phyloP scores from a whole-genome alignment of 495 filamentous ascomycete genomes.

The Xylaria longipes region DNA sequence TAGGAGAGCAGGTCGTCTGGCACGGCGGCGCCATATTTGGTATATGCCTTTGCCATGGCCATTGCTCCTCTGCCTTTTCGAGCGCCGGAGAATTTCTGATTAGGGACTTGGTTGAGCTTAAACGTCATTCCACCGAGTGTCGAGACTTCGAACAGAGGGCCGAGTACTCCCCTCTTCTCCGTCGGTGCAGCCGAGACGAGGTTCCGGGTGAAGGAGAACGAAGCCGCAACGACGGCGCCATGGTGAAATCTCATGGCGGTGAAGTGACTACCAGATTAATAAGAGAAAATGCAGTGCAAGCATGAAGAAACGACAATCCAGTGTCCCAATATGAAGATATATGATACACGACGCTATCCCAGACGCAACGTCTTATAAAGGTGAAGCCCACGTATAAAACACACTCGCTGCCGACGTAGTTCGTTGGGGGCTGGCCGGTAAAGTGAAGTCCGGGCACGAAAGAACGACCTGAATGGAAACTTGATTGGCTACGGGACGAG shows the following conservation, averaged over 20 bases:
- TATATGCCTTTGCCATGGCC: slow-evolving; percentile 50
- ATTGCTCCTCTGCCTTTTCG: slow-evolving; percentile 44
- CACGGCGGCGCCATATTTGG: slow-evolving; percentile 47
- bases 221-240: slow-evolving; percentile 33
- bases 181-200: slow-evolving; percentile 31
- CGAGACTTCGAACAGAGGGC: slow-evolving; percentile 35
- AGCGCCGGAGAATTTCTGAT: slow-evolving; percentile 43
- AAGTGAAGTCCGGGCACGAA: slow-evolving; percentile 6
- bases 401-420: background rate
- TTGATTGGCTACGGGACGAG: background rate
- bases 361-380: background rate
- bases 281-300: slow-evolving; percentile 18
- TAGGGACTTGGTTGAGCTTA: slow-evolving; percentile 49
- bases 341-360: background rate
- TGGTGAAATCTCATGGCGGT: slow-evolving; percentile 30
- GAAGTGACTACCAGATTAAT: background rate
- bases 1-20: slow-evolving; percentile 40
- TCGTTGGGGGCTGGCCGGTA: slow-evolving; percentile 6
- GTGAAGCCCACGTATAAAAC: background rate
- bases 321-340: background rate
- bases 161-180: slow-evolving; percentile 30
- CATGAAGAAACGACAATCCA: slow-evolving; percentile 7
- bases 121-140: slow-evolving; percentile 49
- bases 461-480: background rate
- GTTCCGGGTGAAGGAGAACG: slow-evolving; percentile 25